Base-by-base conservation (phyloP, 2,329 filamentous ascomycete species). In the Ceratocystis papillata region DNA sequence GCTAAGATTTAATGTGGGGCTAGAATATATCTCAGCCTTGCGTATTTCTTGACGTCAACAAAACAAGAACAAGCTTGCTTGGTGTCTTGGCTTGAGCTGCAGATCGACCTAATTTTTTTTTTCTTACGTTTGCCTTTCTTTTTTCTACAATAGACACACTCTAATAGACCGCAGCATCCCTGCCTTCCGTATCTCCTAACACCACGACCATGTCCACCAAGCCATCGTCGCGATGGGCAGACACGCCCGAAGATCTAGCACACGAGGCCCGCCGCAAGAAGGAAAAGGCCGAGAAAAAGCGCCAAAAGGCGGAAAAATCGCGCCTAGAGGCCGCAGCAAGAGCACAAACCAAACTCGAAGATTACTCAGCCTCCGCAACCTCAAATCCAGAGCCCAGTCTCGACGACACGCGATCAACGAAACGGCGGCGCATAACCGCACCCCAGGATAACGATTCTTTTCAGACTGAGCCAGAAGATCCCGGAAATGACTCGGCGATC, bases 281-380 rank as follows among this genome's bases (percentile, higher is more conserved):
- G 44, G 62, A 57, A 22, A 67, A 67, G 45, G 62, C 62, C 3
- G 62, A 61, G 25, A 67, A 64, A 44, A 93, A 88, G 76, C 83
- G 80, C 69, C 89, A 94, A 74, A 96, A 93, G 77, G 90, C 96
- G 76, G 88, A 91, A 72, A 96, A 94, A 80, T 90, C 88, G 76
- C 86, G 88, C 62, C 78, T 85, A 63, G 96, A 94, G 75, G 87
- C 86, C 33, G 88, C 92, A 73, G 95, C 67, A 67, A 3, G 25
- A 45, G 61, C 62, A 41, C 55, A 37, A 55, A 46, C 15, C 28
- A 68, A 46, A 68, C 70, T 37, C 70, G 69, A 12, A 68, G 72
- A 64, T 74, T 25, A 28, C 75, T 59, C 41, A 67, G 71, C 68
- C 66, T 70, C 17, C 67, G 69, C 45, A 70, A 73, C 65, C 69